These are phyloP conservation scores for Phytophthora capsici DNA, from an alignment of 352 stramenopile genomes.

Conservation along the genomic window DNA sequence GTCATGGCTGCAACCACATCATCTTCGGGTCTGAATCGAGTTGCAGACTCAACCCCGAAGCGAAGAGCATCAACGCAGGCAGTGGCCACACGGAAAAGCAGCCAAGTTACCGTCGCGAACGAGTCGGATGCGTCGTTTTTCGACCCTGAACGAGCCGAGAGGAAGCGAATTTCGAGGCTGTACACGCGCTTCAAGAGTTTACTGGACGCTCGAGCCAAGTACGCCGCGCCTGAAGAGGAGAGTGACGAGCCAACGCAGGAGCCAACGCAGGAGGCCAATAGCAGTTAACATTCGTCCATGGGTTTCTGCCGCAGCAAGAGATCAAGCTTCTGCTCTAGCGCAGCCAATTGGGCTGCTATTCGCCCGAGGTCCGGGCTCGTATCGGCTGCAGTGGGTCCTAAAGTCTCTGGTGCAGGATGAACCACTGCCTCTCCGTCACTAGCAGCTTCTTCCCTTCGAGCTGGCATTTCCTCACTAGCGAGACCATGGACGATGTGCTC, in stretches of 20 bases:
- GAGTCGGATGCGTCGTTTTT: slow-evolving; percentile 38
- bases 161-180: slow-evolving; percentile 62
- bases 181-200: slow-evolving; percentile 68
- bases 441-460: neutral
- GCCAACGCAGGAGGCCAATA: neutral
- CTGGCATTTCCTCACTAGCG: neutral
- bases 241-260: neutral
- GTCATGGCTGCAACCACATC: slow-evolving; percentile 35
- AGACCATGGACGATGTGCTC: slow-evolving; percentile 29
- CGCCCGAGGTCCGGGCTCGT: slow-evolving; percentile 5
- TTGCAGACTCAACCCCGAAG: slow-evolving; percentile 3
- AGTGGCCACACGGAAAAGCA: slow-evolving; percentile 1
- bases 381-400: slow-evolving; percentile 10
- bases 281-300: neutral
- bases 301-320: slow-evolving; percentile 21
- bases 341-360: slow-evolving; percentile 22
- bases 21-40: neutral
- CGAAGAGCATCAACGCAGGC: slow-evolving; percentile 3
- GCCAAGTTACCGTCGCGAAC: slow-evolving; percentile 2
- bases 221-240: slow-evolving; percentile 31
- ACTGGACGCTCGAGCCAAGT: slow-evolving; percentile 57
- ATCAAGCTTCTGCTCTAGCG: slow-evolving; percentile 32
- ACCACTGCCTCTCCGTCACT: slow-evolving; percentile 2
- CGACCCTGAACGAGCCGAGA: slow-evolving; percentile 59
- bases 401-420: slow-evolving; percentile 1